phyloP scores from a whole-genome alignment of 2,329 filamentous ascomycete genomes.

The Ophiostoma populinum region DNA sequence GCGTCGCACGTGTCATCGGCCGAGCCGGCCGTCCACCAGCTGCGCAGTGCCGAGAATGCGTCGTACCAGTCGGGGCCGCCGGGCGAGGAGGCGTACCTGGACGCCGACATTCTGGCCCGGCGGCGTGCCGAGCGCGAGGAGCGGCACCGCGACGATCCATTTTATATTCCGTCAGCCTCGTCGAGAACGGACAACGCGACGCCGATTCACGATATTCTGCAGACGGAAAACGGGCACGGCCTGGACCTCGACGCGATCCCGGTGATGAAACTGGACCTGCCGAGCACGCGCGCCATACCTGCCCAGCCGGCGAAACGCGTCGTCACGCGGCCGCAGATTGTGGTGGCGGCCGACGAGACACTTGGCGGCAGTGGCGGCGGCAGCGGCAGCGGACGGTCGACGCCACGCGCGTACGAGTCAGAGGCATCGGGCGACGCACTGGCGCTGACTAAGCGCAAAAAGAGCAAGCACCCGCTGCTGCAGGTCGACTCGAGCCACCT shows the following conservation, averaged over 20 bases:
- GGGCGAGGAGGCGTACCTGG: constrained; percentile 47
- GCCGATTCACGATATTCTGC: constrained; percentile 61
- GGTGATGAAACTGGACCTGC: constrained; percentile 79
- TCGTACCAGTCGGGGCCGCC: constrained; percentile 12
- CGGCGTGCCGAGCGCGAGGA: constrained; percentile 63
- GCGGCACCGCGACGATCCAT: constrained; percentile 81
- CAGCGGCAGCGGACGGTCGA: constrained; percentile 18
- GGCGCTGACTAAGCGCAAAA: too few species aligned
- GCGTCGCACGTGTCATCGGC: constrained; percentile 32
- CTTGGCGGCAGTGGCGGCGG: too few species aligned
- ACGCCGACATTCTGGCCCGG: constrained; percentile 56
- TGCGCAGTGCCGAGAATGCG: constrained; percentile 29
- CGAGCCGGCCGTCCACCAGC: constrained; percentile 36
- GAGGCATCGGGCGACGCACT: constrained; percentile 36
- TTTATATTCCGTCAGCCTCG: constrained; percentile 52
- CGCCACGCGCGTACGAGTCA: constrained; percentile 34
- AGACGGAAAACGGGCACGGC: constrained; percentile 55
- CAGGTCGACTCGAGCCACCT: constrained; percentile 79
- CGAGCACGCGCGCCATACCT: constrained; percentile 33
- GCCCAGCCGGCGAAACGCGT: too few species aligned
- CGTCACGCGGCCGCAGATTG: constrained; percentile 39
- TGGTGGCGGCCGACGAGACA: constrained; percentile 59
- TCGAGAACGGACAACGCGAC: constrained; percentile 35
- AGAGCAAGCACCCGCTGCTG: constrained; percentile 43
- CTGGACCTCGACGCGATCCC: constrained; percentile 90